Base-by-base conservation (phyloP, 73 alveolate species). In the Paramecium primaurelia region DNA sequence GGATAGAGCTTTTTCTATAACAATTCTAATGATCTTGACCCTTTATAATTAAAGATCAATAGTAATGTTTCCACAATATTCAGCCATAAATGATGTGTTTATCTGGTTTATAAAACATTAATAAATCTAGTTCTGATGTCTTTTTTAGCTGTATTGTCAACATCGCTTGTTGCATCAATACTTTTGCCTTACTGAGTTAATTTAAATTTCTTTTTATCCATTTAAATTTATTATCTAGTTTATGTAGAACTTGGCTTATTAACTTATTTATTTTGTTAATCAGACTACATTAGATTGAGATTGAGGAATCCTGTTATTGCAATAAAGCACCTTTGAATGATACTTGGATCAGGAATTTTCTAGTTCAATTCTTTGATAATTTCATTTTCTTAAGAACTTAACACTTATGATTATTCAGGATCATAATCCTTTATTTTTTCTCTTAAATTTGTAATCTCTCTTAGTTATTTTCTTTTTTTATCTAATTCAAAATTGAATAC, bases 21-120 rank as follows among this genome's bases (percentile, higher is more conserved):
- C 28, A 45, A 8, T 25, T 80, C 73, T 25, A 80, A 25, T 40
- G 91, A 45, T 42, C 91, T 80, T 3, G 34, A 40, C 20, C 64
- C 44, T 80, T 64, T 80, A n/a, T 38, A 80, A 49, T 47, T 80
- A 44, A 80, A 80, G 4, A 47, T 49, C 25, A 80, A 64, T 18
- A 80, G 58, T 20, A 80, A 47, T 1, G 91, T 80, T 80, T 80
- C 91, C 3, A 80, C 91, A 8, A 80, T 68, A 25, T 80, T 80
- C 26, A 80, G 26, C 91, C 91, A 80, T 80, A 80, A 49, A 47
- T 80, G 91, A 36, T 42, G 75, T 11, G 91, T 80, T 47, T 80
- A 47, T 80, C 58, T 25, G 20, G 91, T 80, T 80, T 80, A 47
- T 18, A 80, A 8, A 11, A 80, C 49, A 80, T 80, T 80, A 36